A percentile compares a stretch with the other conserved stretches of the same genome.
Conservation (phyloP, 2,329 filamentous ascomycete genomes). For the Tolypocladium tundrense region DNA sequence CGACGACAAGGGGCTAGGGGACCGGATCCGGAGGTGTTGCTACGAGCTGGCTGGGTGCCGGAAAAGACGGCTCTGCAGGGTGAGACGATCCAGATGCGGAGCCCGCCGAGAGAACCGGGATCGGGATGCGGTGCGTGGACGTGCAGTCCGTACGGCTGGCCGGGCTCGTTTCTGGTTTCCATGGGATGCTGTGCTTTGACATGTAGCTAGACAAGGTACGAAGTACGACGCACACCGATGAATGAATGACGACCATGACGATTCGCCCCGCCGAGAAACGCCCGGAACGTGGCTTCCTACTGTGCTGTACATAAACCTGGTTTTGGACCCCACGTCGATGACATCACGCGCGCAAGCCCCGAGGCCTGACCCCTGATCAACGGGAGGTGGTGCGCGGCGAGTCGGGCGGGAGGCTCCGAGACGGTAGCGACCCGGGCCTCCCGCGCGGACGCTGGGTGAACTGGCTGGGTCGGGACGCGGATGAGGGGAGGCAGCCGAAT, state of each 20-base stretch:
- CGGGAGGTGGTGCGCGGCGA: background rate
- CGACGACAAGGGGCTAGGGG: background rate
- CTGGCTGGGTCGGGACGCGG: background rate
- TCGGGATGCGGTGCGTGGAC: background rate
- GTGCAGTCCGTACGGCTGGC: background rate
- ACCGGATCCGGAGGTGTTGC: background rate
- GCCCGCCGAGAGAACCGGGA: background rate
- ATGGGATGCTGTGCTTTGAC: background rate
- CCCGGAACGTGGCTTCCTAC: background rate
- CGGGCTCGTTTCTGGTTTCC: background rate
- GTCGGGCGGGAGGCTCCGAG: background rate
- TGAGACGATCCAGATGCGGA: background rate
- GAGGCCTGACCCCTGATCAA: background rate
- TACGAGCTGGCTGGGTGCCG: background rate
- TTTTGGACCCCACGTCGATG: background rate
- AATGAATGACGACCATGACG: slow-evolving; percentile 1
- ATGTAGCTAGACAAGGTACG: background rate
- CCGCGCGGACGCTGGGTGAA: background rate
- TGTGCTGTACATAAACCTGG: background rate
- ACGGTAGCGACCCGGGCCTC: background rate
- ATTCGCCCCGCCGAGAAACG: background rate
- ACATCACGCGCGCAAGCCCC: background rate
- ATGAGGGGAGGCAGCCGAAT: too few species aligned
- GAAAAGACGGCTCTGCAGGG: background rate
- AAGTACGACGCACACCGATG: background rate